Percentiles rank a stretch among this genome's conserved stretches.
Evolutionary conservation across 306 rosid genomes (phyloP).

Genomic region (Ormosia emarginata): DNA sequence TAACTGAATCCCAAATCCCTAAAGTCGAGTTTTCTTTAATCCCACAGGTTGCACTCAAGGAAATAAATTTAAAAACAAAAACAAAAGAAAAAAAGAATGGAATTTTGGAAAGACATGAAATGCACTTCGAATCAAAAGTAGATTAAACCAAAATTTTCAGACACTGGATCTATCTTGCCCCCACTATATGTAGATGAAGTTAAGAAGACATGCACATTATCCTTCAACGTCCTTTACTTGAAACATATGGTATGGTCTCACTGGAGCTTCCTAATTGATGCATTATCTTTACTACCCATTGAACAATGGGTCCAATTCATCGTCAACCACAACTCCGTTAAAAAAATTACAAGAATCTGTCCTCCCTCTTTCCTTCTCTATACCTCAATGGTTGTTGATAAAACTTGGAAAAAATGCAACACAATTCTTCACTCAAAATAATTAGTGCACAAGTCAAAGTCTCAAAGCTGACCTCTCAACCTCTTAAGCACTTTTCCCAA

Average conservation of each 20-base stretch:
- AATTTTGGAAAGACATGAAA: background rate
- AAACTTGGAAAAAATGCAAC: constrained; percentile 4
- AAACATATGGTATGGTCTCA: background rate
- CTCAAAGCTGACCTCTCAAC: background rate
- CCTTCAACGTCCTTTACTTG: background rate
- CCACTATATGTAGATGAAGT: background rate
- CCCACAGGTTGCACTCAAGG: background rate
- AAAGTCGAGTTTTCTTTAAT: background rate
- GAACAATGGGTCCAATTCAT: background rate
- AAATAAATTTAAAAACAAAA: too few species aligned
- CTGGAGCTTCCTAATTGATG: background rate
- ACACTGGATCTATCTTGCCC: background rate
- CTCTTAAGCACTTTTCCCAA: background rate
- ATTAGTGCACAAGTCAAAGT: background rate
- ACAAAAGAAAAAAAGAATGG: background rate
- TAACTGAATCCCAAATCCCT: background rate
- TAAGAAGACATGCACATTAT: background rate
- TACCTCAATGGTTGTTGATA: background rate
- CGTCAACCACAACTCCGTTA: background rate
- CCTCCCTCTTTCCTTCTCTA: background rate
- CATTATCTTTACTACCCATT: background rate
- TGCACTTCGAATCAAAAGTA: background rate
- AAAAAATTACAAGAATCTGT: background rate
- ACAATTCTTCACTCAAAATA: background rate
- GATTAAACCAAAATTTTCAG: background rate